Conservation (phyloP, 192 early-diverging fungal species). For the Podila verticillata region DNA sequence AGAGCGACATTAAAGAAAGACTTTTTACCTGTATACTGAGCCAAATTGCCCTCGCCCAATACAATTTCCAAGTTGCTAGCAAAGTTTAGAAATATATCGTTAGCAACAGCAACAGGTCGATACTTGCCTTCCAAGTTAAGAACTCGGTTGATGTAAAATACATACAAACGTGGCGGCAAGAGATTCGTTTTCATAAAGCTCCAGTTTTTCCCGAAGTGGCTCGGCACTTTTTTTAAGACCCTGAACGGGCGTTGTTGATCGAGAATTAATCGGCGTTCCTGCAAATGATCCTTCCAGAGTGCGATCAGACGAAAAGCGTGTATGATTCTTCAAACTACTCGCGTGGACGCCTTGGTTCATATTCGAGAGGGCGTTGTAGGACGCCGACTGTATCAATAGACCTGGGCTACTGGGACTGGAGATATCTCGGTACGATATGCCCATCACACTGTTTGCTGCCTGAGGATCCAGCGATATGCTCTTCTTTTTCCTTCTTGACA, state of each 20-base stretch:
- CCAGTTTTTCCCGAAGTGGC: constrained; percentile 28
- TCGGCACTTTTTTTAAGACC: constrained; percentile 26
- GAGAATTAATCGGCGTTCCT: constrained; percentile 15
- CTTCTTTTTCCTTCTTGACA: constrained; percentile 34
- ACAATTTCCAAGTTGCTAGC: constrained; percentile 78
- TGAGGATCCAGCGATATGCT: constrained; percentile 48
- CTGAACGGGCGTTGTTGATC: constrained; percentile 40
- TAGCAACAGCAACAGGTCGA: too few relatives aligned
- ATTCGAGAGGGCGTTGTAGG: constrained; percentile 31
- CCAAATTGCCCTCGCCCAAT: constrained; percentile 94
- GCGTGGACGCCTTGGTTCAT: constrained; percentile 2
- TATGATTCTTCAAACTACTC: constrained; percentile 19
- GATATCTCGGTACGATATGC: constrained; percentile 19
- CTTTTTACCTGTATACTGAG: constrained; percentile 76
- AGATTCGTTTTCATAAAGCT: constrained; percentile 48
- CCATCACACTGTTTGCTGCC: constrained; percentile 40
- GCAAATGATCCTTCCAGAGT: constrained; percentile 16
- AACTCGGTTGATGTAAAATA: neutral
- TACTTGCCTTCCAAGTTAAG: too few relatives aligned
- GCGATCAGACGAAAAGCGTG: constrained; percentile 25
- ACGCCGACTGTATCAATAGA: constrained; percentile 20
- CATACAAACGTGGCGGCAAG: constrained; percentile 60
- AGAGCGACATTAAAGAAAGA: neutral
- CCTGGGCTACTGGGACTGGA: constrained; percentile 32
- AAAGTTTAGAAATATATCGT: too few relatives aligned